These are phyloP conservation scores for Syncephalastrum racemosum DNA, from an alignment of 371 early-diverging fungal genomes.

Conservation along the genomic window DNA sequence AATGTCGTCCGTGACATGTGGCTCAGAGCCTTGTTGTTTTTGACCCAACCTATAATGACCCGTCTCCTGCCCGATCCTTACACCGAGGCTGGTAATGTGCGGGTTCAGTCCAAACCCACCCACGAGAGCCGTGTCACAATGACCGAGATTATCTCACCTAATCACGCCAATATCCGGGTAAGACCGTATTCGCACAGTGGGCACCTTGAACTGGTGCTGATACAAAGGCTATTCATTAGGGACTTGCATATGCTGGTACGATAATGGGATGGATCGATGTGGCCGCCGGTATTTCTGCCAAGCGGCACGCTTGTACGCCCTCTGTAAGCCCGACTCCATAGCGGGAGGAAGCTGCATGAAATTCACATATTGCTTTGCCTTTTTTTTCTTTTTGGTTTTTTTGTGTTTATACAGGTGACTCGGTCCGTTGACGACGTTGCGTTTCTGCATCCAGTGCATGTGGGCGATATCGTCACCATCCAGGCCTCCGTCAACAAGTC, in stretches of 20 bases:
- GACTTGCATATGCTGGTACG: constrained; percentile 59
- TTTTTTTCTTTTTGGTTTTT: not conserved
- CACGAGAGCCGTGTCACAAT: constrained; percentile 48
- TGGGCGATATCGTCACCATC: constrained; percentile 66
- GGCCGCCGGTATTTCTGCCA: constrained; percentile 71
- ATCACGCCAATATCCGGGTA: constrained; percentile 49
- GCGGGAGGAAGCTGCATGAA: not conserved
- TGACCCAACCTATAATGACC: constrained; percentile 36
- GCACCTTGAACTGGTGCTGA: not conserved
- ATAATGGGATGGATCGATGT: constrained; percentile 75
- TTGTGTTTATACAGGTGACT: constrained; percentile 43
- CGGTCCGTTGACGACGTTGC: constrained; percentile 70
- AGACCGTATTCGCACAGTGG: not conserved
- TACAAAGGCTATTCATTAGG: constrained; percentile 21
- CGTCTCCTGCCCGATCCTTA: constrained; percentile 49
- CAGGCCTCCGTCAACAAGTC: constrained; percentile 70
- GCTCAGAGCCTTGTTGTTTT: constrained; percentile 27
- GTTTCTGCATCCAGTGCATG: constrained; percentile 65
- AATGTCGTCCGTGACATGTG: constrained; percentile 24
- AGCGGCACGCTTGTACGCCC: constrained; percentile 61
- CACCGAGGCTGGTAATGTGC: constrained; percentile 38
- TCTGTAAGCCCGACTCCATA: constrained; percentile 35
- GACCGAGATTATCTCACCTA: constrained; percentile 52
- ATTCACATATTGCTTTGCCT: not conserved
- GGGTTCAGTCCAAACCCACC: constrained; percentile 35